Evolutionary conservation across 2,329 filamentous ascomycete species (phyloP).

Genomic region (Septoria linicola): DNA sequence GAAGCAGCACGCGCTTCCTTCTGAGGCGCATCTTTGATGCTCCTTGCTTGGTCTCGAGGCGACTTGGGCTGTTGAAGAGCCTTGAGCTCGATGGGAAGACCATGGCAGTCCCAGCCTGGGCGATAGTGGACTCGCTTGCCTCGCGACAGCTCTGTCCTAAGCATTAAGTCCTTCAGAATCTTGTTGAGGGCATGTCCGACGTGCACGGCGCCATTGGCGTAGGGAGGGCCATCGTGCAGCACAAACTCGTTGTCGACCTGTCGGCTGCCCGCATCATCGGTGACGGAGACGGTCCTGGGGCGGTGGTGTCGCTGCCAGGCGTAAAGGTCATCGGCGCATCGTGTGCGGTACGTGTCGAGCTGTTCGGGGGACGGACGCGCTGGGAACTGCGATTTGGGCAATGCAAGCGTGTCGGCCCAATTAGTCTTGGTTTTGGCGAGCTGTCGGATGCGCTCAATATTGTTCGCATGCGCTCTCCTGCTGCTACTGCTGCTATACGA

Average conservation of each 20-base stretch:
- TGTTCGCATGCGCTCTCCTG: background rate
- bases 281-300: slow-evolving; percentile 32
- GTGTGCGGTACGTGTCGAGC: slow-evolving; percentile 62
- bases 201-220: slow-evolving; percentile 89
- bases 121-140: slow-evolving; percentile 77
- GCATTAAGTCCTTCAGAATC: slow-evolving; percentile 90
- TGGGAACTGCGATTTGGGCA: slow-evolving; percentile 52
- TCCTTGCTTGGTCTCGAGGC: slow-evolving; percentile 31
- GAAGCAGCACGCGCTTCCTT: slow-evolving; percentile 35
- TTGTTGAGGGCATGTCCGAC: slow-evolving; percentile 96
- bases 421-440: slow-evolving; percentile 21
- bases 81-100: slow-evolving; percentile 94
- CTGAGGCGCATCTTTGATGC: slow-evolving; percentile 30
- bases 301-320: slow-evolving; percentile 68
- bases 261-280: slow-evolving; percentile 36
- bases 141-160: slow-evolving; percentile 74
- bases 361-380: slow-evolving; percentile 44
- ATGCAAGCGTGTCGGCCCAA: slow-evolving; percentile 44
- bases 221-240: slow-evolving; percentile 93
- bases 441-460: slow-evolving; percentile 11
- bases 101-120: slow-evolving; percentile 97
- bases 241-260: slow-evolving; percentile 63
- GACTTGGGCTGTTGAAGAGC: slow-evolving; percentile 63
- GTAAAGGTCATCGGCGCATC: slow-evolving; percentile 86
- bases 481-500: slow-evolving; percentile 2